Percentiles rank a stretch among this genome's conserved stretches.
phyloP scores from a whole-genome alignment of 371 early-diverging fungal species.

The Mortierella sp. region DNA sequence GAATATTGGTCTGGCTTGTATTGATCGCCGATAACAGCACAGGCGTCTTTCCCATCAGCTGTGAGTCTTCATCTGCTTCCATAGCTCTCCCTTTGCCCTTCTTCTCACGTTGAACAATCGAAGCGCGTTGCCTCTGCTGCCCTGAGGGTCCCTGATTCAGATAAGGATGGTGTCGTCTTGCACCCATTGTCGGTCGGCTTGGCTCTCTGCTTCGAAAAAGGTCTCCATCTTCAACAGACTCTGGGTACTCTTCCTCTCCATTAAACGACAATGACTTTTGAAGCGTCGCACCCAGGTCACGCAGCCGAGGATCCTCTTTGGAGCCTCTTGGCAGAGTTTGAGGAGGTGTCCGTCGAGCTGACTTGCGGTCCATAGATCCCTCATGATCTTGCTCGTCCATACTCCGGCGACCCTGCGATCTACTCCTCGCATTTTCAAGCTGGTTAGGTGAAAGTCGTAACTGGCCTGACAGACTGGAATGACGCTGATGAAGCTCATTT shows the following conservation, averaged over 20 bases:
- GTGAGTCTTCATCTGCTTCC: conserved; percentile 20
- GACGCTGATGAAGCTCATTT: conserved; percentile 25
- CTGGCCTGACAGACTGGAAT: conserved; percentile 20
- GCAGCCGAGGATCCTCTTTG: conserved; percentile 40
- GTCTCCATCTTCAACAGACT: conserved; percentile 19
- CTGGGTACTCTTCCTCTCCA: conserved; percentile 42
- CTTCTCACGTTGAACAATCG: conserved; percentile 12
- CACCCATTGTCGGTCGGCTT: neutral
- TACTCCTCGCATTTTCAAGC: conserved; percentile 14
- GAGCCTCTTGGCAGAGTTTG: conserved; percentile 23
- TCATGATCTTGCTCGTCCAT: conserved; percentile 34
- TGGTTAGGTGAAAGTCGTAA: conserved; percentile 42
- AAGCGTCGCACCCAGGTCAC: conserved; percentile 35
- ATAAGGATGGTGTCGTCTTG: conserved; percentile 43
- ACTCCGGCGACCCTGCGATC: conserved; percentile 24
- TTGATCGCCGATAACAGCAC: conserved; percentile 47
- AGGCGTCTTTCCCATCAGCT: conserved; percentile 34
- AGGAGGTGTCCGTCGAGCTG: conserved; percentile 8
- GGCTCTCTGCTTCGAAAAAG: neutral
- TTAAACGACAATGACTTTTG: conserved; percentile 50
- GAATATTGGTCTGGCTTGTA: conserved; percentile 43
- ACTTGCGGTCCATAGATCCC: conserved; percentile 27
- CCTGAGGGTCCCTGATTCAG: conserved; percentile 9
- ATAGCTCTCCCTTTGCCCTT: conserved; percentile 41
- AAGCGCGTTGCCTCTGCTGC: too few species aligned